Evolutionary conservation across 768 basidiomycete genomes (phyloP), one percentile per base, ranked within the genome.

Genomic region (Tricholoma furcatifolium): DNA sequence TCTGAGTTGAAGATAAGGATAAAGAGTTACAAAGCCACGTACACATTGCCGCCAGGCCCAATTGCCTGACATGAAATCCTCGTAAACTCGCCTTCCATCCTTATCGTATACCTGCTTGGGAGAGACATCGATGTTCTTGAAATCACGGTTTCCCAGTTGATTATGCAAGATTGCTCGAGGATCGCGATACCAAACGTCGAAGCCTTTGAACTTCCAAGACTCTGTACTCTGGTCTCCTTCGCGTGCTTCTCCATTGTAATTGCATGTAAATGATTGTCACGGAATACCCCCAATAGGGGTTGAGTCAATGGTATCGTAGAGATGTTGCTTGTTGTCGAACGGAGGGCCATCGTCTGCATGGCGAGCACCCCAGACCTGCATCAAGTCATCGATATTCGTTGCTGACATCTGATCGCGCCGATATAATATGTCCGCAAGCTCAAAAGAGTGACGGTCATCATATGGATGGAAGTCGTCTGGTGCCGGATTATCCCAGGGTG

Each of bases 101-200:
- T 36, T 45, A 14, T 67, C 65, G 30, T 60, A 57, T 5, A 65
- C 62, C 10, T 61, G 54, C 36, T 67, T 65, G 0, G 73, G 70
- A 3, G 60, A 57, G 43, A 58, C 62, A 50, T 77, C 72, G 9
- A 72, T 67, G n/a, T 67, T 56, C 1, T 53, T 61, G n/a, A n/a
- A n/a, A n/a, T n/a, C n/a, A n/a, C n/a, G n/a, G n/a, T n/a, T n/a
- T n/a, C n/a, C n/a, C n/a, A 74, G 57, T 44, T 66, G 59, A 4
- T 67, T 61, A 6, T 67, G 31, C 2, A 71, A 36, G 2, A 75
- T 60, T 0, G 36, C 15, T 0, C 51, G 57, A 0, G 70, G 65
- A 52, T 75, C 57, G 0, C 72, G 62, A 47, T 59, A 71, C 62
- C 68, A 74, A 5, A 73, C 63, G 27, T 67, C 60, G 55, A 67